A percentile compares a stretch with the other conserved stretches of the same genome.
Evolutionary conservation across 2,329 filamentous ascomycete species (phyloP).

Genomic region (Ceratocystis diversiconidia): DNA sequence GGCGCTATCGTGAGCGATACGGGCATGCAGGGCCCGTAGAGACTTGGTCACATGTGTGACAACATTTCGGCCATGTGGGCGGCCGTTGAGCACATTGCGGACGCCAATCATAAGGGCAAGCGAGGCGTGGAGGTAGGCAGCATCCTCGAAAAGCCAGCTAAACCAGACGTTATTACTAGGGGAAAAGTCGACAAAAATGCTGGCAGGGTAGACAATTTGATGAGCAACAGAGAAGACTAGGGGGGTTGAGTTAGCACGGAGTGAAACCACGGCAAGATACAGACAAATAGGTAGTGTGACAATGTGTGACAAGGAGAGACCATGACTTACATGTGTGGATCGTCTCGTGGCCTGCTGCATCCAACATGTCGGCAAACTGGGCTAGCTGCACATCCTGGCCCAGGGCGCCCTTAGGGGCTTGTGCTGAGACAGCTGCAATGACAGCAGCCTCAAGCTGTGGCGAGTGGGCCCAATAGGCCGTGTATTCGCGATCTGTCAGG

Average conservation of each 20-base stretch:
- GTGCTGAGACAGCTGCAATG: not conserved
- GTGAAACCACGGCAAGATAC: not conserved
- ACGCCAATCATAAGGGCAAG: conserved; percentile 17
- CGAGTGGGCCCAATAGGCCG: conserved; percentile 10
- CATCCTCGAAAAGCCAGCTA: conserved; percentile 15
- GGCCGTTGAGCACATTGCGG: conserved; percentile 16
- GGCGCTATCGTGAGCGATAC: conserved; percentile 6
- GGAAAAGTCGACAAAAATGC: conserved; percentile 15
- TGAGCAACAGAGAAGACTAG: conserved; percentile 17
- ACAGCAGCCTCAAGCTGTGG: conserved; percentile 13
- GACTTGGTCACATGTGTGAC: conserved; percentile 14
- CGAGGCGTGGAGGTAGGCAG: conserved; percentile 15
- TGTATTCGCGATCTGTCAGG: conserved; percentile 10
- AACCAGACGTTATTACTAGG: conserved; percentile 16
- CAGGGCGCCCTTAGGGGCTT: not conserved
- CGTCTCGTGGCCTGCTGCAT: conserved; percentile 10
- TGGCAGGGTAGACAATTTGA: conserved; percentile 17
- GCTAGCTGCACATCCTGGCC: conserved; percentile 10
- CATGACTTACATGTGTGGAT: conserved; percentile 14
- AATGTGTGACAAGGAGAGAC: too few relatives aligned
- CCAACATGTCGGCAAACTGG: conserved; percentile 7
- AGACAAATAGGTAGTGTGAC: not conserved
- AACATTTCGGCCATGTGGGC: conserved; percentile 12
- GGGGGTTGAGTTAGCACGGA: not conserved
- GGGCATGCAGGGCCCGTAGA: conserved; percentile 14